Percentiles rank a stretch among this genome's conserved stretches.
Conservation (phyloP, 805 yeast genomes). For the Blastobotrys chiropterorum region DNA sequence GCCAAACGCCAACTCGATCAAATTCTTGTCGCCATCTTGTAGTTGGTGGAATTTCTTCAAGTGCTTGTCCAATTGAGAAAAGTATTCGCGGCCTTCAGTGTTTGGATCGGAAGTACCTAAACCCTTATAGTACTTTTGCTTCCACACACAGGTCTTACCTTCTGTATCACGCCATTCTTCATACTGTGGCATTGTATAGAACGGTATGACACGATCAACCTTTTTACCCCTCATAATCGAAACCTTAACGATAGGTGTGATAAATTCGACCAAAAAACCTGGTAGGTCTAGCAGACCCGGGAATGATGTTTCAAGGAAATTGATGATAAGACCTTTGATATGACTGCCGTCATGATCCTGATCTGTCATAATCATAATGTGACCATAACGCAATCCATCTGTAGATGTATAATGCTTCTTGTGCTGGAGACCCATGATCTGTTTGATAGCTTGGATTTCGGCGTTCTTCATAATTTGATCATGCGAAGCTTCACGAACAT, state of each 20-base stretch:
- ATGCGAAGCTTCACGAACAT: constrained; percentile 95
- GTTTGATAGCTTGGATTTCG: constrained; percentile 91
- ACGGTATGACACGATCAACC: constrained; percentile 49
- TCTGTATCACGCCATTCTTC: constrained; percentile 88
- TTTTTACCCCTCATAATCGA: constrained; percentile 51
- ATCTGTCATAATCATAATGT: constrained; percentile 98
- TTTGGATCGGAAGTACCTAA: constrained; percentile 82
- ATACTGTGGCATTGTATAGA: constrained; percentile 93
- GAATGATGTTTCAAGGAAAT: constrained; percentile 86
- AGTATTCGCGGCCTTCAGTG: constrained; percentile 81
- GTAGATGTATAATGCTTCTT: constrained; percentile 73
- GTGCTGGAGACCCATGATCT: constrained; percentile 93
- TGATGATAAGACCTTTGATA: constrained; percentile 90
- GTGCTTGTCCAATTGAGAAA: constrained; percentile 77
- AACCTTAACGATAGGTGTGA: constrained; percentile 94
- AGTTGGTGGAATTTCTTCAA: constrained; percentile 78
- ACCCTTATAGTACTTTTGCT: constrained; percentile 96
- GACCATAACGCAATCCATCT: constrained; percentile 82
- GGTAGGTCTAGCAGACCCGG: constrained; percentile 90
- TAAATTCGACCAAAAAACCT: constrained; percentile 87
- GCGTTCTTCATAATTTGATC: constrained; percentile 90
- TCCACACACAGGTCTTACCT: constrained; percentile 71
- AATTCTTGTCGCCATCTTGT: constrained; percentile 61
- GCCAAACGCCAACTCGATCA: constrained; percentile 88
- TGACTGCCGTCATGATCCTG: constrained; percentile 99